These are phyloP conservation scores for Lepraria neglecta DNA, from an alignment of 495 filamentous ascomycete species.

Conservation along the genomic window DNA sequence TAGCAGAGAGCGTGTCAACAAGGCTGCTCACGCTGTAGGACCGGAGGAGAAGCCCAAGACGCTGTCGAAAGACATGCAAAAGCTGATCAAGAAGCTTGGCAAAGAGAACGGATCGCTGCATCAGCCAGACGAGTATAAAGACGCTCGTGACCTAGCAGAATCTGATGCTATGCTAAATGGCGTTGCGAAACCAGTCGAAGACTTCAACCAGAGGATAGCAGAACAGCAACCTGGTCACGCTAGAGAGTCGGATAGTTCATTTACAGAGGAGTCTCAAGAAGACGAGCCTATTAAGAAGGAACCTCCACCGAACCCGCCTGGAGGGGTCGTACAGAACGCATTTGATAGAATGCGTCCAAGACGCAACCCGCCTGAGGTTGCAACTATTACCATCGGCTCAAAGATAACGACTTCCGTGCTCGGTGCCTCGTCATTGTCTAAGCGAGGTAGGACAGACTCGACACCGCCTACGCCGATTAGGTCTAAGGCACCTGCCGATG, in stretches of 20 bases:
- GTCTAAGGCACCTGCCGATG: background rate
- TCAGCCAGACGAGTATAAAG: constrained; percentile 15
- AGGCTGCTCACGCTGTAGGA: background rate
- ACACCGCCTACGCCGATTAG: background rate
- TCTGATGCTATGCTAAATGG: constrained; percentile 2
- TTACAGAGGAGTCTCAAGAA: constrained; percentile 15
- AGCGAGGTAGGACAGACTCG: constrained; percentile 6
- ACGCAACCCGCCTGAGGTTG: constrained; percentile 59
- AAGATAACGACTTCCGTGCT: constrained; percentile 62
- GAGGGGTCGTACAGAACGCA: constrained; percentile 54
- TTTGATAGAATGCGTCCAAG: constrained; percentile 63
- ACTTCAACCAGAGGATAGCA: constrained; percentile 38
- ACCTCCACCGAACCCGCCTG: constrained; percentile 30
- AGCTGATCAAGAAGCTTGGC: constrained; percentile 28
- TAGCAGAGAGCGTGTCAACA: constrained; percentile 10
- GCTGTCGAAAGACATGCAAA: constrained; percentile 34
- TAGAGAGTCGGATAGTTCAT: constrained; percentile 8
- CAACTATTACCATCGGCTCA: constrained; percentile 84
- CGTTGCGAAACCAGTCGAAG: constrained; percentile 26
- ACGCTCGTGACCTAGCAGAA: constrained; percentile 12
- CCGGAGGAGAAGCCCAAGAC: background rate
- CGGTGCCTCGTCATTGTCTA: constrained; percentile 34
- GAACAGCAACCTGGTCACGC: constrained; percentile 25
- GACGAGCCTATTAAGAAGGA: constrained; percentile 24
- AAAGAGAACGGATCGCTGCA: constrained; percentile 16